phyloP scores from a whole-genome alignment of 306 rosid genomes.

The apple (Malus domestica) region DNA sequence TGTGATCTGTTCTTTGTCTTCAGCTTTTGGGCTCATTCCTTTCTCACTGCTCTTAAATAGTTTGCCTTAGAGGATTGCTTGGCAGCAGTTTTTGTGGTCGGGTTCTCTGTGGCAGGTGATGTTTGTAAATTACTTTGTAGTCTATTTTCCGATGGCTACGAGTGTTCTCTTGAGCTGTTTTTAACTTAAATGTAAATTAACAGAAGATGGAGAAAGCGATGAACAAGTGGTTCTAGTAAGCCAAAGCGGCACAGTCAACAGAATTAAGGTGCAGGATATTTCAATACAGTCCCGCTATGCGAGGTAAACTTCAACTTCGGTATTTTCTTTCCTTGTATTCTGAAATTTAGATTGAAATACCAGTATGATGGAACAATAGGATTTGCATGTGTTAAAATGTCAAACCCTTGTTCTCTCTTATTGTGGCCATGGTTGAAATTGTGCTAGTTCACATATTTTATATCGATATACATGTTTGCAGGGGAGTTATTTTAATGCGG shows the following conservation, averaged over 20 bases:
- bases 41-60: slow-evolving; percentile 25
- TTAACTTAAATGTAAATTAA: background rate
- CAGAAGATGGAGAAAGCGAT: slow-evolving; percentile 98
- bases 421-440: background rate
- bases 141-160: background rate
- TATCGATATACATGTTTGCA: slow-evolving; percentile 9
- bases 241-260: slow-evolving; percentile 93
- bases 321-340: slow-evolving; percentile 4
- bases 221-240: slow-evolving; percentile 97
- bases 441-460: background rate
- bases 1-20: background rate
- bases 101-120: slow-evolving; percentile 77
- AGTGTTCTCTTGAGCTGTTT: background rate
- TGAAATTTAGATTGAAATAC: background rate
- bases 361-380: background rate
- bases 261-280: slow-evolving; percentile 92
- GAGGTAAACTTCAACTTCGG: slow-evolving; percentile 39
- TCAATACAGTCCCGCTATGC: slow-evolving; percentile 94
- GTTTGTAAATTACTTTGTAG: background rate
- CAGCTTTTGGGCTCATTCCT: background rate
- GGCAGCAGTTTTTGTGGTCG: slow-evolving; percentile 92
- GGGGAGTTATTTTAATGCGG: slow-evolving; percentile 95
- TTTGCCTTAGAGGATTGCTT: slow-evolving; percentile 75
- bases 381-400: background rate
- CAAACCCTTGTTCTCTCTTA: background rate